phyloP scores from a whole-genome alignment of 306 rosid species.

The Vigna trinervia region DNA sequence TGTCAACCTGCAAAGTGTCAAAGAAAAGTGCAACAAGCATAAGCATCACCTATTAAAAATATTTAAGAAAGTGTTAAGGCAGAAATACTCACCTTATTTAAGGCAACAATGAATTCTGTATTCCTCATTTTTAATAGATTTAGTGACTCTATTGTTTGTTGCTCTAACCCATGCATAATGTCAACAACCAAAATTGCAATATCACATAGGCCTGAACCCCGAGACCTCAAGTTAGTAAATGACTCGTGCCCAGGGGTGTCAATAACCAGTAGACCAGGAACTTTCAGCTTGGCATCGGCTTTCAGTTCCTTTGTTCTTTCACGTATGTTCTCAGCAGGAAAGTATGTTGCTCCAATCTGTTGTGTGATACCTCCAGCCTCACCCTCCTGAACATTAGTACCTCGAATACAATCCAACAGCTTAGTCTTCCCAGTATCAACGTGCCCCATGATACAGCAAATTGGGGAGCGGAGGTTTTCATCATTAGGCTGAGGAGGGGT shows the following conservation, averaged over 20 bases:
- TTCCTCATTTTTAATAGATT: constrained; percentile 93
- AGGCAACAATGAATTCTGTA: constrained; percentile 92
- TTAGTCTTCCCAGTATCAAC: constrained; percentile 98
- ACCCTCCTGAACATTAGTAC: constrained; percentile 98
- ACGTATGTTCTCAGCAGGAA: constrained; percentile 92
- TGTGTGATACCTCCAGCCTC: constrained; percentile 99
- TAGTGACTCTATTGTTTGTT: constrained; percentile 90
- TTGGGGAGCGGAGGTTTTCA: constrained; percentile 91
- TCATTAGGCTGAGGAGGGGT: constrained; percentile 57
- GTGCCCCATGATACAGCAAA: constrained; percentile 99
- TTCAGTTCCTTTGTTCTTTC: constrained; percentile 93
- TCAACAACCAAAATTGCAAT: constrained; percentile 97
- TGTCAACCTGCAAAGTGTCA: constrained; percentile 71
- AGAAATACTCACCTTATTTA: constrained; percentile 71
- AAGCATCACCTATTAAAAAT: constrained; percentile 19
- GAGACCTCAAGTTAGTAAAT: constrained; percentile 82
- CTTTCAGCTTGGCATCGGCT: constrained; percentile 94
- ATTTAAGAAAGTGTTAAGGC: constrained; percentile 1
- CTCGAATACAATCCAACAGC: constrained; percentile 90
- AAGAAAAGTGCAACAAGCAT: constrained; percentile 23
- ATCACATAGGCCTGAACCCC: constrained; percentile 97
- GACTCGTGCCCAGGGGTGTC: constrained; percentile 99
- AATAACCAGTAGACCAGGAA: constrained; percentile 89
- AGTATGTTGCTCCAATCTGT: constrained; percentile 97
- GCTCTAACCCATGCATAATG: constrained; percentile 98